Percentiles rank a stretch among this genome's conserved stretches.
phyloP scores from a whole-genome alignment of 306 rosid genomes.

The Morella rubra region DNA sequence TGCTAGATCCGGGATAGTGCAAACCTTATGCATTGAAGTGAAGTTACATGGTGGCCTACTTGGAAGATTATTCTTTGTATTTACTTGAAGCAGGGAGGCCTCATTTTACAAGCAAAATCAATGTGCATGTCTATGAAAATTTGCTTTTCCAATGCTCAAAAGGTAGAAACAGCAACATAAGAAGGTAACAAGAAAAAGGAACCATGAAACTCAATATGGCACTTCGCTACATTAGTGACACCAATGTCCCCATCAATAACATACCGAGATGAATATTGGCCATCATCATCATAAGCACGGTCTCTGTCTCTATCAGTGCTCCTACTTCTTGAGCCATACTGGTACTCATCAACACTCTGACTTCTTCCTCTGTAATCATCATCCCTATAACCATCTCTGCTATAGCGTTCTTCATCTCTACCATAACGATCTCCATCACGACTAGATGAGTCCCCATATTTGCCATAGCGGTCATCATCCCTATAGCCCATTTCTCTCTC shows the following conservation, averaged over 20 bases:
- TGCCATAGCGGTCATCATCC: conserved; percentile 78
- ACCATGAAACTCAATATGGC: neutral
- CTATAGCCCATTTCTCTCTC: conserved; percentile 75
- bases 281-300: conserved; percentile 70
- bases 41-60: neutral
- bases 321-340: conserved; percentile 69
- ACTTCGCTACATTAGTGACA: neutral
- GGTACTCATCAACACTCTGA: conserved; percentile 65
- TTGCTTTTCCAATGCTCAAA: neutral
- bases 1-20: neutral
- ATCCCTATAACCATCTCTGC: conserved; percentile 73
- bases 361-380: conserved; percentile 87
- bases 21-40: neutral
- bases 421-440: conserved; percentile 89
- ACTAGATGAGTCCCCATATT: conserved; percentile 43
- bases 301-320: conserved; percentile 77
- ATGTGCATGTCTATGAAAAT: neutral
- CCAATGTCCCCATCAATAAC: conserved; percentile 5
- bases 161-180: neutral
- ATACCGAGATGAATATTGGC: conserved; percentile 87
- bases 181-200: neutral
- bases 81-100: neutral
- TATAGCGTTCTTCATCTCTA: conserved; percentile 72
- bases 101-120: neutral
- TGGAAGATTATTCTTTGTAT: neutral